These are phyloP conservation scores for Dendrobium catenatum DNA, from an alignment of 106 monocot species.

Conservation along the genomic window DNA sequence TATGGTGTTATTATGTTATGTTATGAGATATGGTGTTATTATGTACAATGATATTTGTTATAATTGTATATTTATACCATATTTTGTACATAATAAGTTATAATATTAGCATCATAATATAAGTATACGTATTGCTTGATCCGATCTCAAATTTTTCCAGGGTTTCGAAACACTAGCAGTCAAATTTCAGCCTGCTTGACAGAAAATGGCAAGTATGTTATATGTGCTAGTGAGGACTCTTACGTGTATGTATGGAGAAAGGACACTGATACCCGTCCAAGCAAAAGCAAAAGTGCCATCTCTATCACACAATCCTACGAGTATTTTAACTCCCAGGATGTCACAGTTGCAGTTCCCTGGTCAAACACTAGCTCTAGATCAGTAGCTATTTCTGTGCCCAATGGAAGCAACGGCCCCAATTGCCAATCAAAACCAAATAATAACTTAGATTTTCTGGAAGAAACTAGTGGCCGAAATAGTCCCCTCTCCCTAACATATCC, in stretches of 20 bases:
- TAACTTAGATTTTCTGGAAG: background rate
- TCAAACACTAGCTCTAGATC: background rate
- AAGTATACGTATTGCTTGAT: too few species aligned
- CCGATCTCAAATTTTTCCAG: constrained; percentile 7
- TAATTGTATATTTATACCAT: too few species aligned
- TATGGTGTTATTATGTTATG: too few species aligned
- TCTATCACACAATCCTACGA: constrained; percentile 30
- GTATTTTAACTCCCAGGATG: constrained; percentile 32
- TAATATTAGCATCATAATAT: too few species aligned
- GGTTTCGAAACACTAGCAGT: constrained; percentile 50
- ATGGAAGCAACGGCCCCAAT: too few species aligned
- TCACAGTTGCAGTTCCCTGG: constrained; percentile 44
- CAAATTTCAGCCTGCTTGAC: constrained; percentile 45
- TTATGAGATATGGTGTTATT: too few species aligned
- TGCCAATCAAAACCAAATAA: background rate
- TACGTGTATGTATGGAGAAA: constrained; percentile 43
- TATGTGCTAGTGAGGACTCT: constrained; percentile 49
- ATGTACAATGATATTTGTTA: too few species aligned
- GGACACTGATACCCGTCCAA: constrained; percentile 19
- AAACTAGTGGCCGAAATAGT: background rate
- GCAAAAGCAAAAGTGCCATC: constrained; percentile 11
- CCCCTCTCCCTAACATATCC: background rate
- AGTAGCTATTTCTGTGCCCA: background rate
- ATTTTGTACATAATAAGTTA: too few species aligned
- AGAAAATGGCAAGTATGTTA: constrained; percentile 33